A percentile compares a stretch with the other conserved stretches of the same genome.
Conservation (phyloP, 805 yeast genomes). For the Ogataea haglerorum region DNA sequence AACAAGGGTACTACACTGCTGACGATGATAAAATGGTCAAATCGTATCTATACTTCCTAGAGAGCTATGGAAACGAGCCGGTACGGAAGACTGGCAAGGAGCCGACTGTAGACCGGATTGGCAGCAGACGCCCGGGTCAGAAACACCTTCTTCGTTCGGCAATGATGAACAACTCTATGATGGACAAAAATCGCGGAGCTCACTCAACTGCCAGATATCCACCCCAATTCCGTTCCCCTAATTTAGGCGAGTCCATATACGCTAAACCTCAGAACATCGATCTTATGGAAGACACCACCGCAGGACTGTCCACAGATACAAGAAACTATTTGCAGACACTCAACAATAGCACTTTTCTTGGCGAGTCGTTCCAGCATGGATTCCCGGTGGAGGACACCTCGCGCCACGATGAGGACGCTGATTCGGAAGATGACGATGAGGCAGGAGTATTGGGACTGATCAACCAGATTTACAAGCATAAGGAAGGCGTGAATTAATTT, state of each 20-base stretch:
- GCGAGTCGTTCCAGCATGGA: slow-evolving; percentile 42
- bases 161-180: slow-evolving; percentile 20
- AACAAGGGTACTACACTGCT: slow-evolving; percentile 42
- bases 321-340: slow-evolving; percentile 23
- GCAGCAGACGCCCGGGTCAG: slow-evolving; percentile 1
- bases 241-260: slow-evolving; percentile 18
- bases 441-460: slow-evolving; percentile 65
- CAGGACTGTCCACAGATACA: slow-evolving; percentile 26
- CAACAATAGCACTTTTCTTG: slow-evolving; percentile 35
- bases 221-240: slow-evolving; percentile 18
- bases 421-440: slow-evolving; percentile 30
- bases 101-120: neutral
- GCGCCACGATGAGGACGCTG: slow-evolving; percentile 24
- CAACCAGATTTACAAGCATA: slow-evolving; percentile 69
- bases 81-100: slow-evolving; percentile 17
- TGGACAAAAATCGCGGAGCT: slow-evolving; percentile 10
- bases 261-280: slow-evolving; percentile 12
- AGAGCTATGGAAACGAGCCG: slow-evolving; percentile 64
- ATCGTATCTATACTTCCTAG: slow-evolving; percentile 82
- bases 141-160: slow-evolving; percentile 23
- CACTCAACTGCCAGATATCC: slow-evolving; percentile 22
- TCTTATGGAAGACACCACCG: slow-evolving; percentile 30
- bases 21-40: slow-evolving; percentile 89
- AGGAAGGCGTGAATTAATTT: slow-evolving; percentile 26
- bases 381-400: slow-evolving; percentile 27